These are phyloP conservation scores for Zopfia rhizophila DNA, from an alignment of 2,329 filamentous ascomycete species.

Conservation along the genomic window DNA sequence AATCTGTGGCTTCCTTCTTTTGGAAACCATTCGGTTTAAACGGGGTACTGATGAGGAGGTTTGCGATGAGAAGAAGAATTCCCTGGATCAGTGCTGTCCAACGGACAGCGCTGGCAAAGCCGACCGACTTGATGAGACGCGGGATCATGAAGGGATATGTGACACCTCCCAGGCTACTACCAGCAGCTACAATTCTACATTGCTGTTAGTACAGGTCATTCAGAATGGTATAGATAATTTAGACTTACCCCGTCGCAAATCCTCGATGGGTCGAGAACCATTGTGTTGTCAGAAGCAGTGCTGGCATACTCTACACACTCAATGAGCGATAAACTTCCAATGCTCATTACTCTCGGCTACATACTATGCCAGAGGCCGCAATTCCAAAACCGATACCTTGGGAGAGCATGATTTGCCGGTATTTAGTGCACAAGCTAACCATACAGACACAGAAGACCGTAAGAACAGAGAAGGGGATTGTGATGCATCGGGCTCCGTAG, in stretches of 20 bases:
- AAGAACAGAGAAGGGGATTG: constrained; percentile 59
- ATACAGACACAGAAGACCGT: constrained; percentile 69
- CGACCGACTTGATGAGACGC: constrained; percentile 60
- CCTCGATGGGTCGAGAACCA: constrained; percentile 58
- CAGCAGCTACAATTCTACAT: constrained; percentile 56
- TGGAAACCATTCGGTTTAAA: constrained; percentile 9
- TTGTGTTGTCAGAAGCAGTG: constrained; percentile 25
- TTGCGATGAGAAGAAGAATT: constrained; percentile 11
- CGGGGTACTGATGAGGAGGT: constrained; percentile 9
- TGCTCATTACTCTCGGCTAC: no score
- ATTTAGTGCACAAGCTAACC: constrained; percentile 62
- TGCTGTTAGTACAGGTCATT: no score
- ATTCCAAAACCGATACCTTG: constrained; percentile 61
- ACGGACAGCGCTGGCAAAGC: constrained; percentile 65
- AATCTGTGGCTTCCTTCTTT: constrained; percentile 1
- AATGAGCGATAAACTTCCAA: no score
- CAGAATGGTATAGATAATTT: no score
- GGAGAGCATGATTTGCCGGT: constrained; percentile 61
- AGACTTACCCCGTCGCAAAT: constrained; percentile 56
- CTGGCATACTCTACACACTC: no score
- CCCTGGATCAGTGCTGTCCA: constrained; percentile 21
- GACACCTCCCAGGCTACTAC: constrained; percentile 60
- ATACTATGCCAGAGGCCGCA: constrained; percentile 42
- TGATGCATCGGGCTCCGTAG: constrained; percentile 66
- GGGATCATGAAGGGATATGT: constrained; percentile 68